Percentiles rank a stretch among this genome's conserved stretches.
These are phyloP conservation scores for Macrolepiota albuminosa DNA, from an alignment of 768 basidiomycete species.

Conservation along the genomic window DNA sequence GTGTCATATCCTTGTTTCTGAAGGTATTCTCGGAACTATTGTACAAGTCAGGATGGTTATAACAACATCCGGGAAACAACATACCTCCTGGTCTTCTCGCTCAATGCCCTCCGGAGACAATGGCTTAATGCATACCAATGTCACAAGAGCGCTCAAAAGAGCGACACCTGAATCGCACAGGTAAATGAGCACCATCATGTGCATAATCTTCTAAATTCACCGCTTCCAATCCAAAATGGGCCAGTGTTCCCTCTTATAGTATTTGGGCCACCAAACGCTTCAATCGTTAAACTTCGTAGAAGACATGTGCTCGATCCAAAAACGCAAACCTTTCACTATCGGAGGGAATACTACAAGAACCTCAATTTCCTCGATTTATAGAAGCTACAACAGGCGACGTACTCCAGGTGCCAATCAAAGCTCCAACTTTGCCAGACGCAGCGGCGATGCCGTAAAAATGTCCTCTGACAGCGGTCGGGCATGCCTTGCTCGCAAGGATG, in stretches of 20 bases:
- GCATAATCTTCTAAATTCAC: conserved; percentile 19
- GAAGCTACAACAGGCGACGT: conserved; percentile 17
- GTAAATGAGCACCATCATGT: not conserved
- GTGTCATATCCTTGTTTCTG: conserved; percentile 76
- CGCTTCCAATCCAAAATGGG: conserved; percentile 81
- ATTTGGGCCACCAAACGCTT: conserved; percentile 57
- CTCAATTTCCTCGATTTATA: not conserved
- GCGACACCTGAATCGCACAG: conserved; percentile 47
- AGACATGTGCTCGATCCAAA: not conserved
- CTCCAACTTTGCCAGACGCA: conserved; percentile 78
- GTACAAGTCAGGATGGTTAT: not conserved
- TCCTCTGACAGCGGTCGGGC: conserved; percentile 80
- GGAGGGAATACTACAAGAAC: conserved; percentile 49
- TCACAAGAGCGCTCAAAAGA: conserved; percentile 67
- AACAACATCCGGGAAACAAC: not conserved
- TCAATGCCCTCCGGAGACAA: conserved; percentile 73
- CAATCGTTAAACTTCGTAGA: conserved; percentile 5
- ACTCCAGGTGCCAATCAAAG: conserved; percentile 80
- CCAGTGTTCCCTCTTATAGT: conserved; percentile 65
- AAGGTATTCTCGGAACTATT: conserved; percentile 77
- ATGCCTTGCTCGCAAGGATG: conserved; percentile 76
- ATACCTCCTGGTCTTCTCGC: conserved; percentile 35
- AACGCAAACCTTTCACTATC: conserved; percentile 50
- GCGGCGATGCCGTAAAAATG: conserved; percentile 84
- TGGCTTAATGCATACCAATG: conserved; percentile 68